A percentile compares a stretch with the other conserved stretches of the same genome.
Evolutionary conservation across 768 basidiomycete genomes (phyloP).

Genomic region (Russula virescens): DNA sequence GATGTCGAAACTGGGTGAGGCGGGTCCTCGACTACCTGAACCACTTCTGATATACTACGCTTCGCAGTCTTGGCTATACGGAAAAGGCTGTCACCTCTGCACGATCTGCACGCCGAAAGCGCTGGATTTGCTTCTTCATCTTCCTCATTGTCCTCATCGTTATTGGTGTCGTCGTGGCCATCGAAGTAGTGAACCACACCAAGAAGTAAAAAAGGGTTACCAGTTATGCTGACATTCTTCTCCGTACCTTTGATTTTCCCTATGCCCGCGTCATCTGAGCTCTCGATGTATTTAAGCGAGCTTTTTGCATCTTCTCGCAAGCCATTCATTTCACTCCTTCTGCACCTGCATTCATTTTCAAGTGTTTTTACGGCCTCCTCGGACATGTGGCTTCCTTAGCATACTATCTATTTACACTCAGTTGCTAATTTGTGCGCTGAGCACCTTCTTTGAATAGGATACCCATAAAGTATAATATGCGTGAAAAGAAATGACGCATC

Average conservation of each 20-base stretch:
- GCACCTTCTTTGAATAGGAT: constrained; percentile 9
- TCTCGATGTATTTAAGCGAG: constrained; percentile 2
- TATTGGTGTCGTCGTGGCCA: constrained; percentile 58
- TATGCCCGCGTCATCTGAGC: background rate
- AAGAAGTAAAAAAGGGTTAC: constrained; percentile 29
- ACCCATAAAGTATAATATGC: constrained; percentile 4
- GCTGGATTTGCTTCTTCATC: constrained; percentile 94
- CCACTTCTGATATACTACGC: constrained; percentile 9
- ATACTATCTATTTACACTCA: constrained; percentile 1
- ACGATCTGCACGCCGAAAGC: constrained; percentile 85
- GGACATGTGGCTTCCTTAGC: constrained; percentile 3
- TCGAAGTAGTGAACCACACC: constrained; percentile 46
- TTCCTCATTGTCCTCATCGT: constrained; percentile 56
- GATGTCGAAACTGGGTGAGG: constrained; percentile 82
- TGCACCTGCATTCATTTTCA: background rate
- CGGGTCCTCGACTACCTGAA: background rate
- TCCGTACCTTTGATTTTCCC: background rate
- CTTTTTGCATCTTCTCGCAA: constrained; percentile 3
- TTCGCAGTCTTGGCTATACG: constrained; percentile 66
- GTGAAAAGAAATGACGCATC: background rate
- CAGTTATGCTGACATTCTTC: background rate
- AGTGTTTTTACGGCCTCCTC: background rate
- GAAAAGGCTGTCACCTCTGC: constrained; percentile 85
- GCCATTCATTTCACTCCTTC: constrained; percentile 1
- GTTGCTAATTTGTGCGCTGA: constrained; percentile 3